phyloP scores from a whole-genome alignment of 306 rosid genomes.

The Rosa persica region DNA sequence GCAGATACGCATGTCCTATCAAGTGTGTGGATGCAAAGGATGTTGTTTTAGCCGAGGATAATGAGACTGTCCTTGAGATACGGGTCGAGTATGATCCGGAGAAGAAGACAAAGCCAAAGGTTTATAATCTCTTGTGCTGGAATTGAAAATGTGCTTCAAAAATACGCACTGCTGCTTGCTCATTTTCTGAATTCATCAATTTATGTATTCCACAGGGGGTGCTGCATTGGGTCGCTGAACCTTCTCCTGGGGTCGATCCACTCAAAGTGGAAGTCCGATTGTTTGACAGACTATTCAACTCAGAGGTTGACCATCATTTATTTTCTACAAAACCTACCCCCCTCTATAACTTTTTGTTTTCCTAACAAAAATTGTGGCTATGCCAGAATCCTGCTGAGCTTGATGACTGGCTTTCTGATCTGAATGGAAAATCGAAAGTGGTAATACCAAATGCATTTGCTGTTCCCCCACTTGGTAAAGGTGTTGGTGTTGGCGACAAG shows the following conservation, averaged over 20 bases:
- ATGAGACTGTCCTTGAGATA: slow-evolving; percentile 79
- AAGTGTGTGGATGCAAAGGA: slow-evolving; percentile 61
- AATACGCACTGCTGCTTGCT: neutral
- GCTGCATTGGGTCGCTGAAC: slow-evolving; percentile 89
- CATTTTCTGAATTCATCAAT: neutral
- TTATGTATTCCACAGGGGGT: slow-evolving; percentile 61
- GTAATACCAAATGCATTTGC: slow-evolving; percentile 66
- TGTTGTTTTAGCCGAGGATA: slow-evolving; percentile 80
- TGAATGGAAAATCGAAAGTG: slow-evolving; percentile 72
- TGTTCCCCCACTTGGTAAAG: slow-evolving; percentile 40
- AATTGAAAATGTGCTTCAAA: slow-evolving; percentile 16
- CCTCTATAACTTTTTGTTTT: neutral
- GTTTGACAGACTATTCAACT: slow-evolving; percentile 78
- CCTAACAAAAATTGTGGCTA: neutral
- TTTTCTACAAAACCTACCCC: neutral
- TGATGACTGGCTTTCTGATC: slow-evolving; percentile 86
- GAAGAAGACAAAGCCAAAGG: slow-evolving; percentile 98
- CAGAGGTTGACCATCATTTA: slow-evolving; percentile 62
- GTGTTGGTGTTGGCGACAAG: slow-evolving; percentile 61
- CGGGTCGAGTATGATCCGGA: slow-evolving; percentile 85
- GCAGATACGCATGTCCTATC: slow-evolving; percentile 91
- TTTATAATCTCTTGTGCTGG: slow-evolving; percentile 10
- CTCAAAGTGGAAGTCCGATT: slow-evolving; percentile 81
- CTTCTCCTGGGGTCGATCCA: slow-evolving; percentile 85
- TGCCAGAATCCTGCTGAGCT: slow-evolving; percentile 92